phyloP scores from a whole-genome alignment of 2,329 filamentous ascomycete genomes.

The Sclerotinia minor region DNA sequence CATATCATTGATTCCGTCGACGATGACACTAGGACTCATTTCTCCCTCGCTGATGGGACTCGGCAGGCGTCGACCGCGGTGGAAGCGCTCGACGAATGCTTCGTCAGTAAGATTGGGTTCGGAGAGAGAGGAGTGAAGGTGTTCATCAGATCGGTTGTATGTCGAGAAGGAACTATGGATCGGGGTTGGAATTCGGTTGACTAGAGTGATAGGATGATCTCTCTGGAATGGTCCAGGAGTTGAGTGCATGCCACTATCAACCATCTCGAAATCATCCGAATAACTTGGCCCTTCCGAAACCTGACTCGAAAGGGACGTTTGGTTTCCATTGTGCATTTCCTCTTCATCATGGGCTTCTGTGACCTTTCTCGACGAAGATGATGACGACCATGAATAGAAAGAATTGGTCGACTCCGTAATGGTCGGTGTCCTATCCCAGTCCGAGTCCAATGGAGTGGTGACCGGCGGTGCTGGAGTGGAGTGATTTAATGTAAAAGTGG shows the following conservation, averaged over 20 bases:
- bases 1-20: constrained; percentile 39
- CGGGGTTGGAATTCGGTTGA: constrained; percentile 41
- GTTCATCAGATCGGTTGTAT: constrained; percentile 16
- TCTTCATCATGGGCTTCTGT: constrained; percentile 32
- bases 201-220: constrained; percentile 36
- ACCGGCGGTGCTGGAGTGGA: constrained; percentile 37
- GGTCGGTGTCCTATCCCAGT: constrained; percentile 36
- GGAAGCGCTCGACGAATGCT: constrained; percentile 34
- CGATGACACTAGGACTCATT: constrained; percentile 39
- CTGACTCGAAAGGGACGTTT: constrained; percentile 34
- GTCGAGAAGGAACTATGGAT: constrained; percentile 42
- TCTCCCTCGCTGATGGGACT: constrained; percentile 43
- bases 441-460: constrained; percentile 40
- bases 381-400: constrained; percentile 37
- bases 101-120: constrained; percentile 38
- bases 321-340: constrained; percentile 19
- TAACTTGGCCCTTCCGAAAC: constrained; percentile 35
- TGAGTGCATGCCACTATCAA: constrained; percentile 36
- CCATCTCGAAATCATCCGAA: constrained; percentile 41
- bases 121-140: constrained; percentile 35
- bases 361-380: constrained; percentile 30
- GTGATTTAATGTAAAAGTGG: constrained; percentile 30
- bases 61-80: constrained; percentile 38
- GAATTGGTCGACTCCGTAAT: constrained; percentile 30
- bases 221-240: constrained; percentile 39